These are phyloP conservation scores for Jamesozyma piceae DNA, from an alignment of 805 yeast species.

Conservation along the genomic window DNA sequence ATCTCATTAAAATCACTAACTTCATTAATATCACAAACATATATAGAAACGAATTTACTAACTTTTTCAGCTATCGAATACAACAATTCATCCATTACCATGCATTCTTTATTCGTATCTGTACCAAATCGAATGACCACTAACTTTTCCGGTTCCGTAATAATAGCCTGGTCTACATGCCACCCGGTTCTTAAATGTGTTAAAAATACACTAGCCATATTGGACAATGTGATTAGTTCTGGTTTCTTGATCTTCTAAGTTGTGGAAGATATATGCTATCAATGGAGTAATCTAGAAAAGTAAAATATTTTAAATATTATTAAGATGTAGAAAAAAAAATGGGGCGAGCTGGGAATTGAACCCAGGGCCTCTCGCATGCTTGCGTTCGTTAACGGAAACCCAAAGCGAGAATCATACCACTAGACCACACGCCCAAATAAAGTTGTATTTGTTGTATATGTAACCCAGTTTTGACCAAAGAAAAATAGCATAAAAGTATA, in stretches of 20 bases:
- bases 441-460: no score
- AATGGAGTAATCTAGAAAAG: no score
- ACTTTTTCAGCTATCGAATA: slow-evolving; percentile 74
- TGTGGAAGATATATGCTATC: no score
- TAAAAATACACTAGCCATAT: slow-evolving; percentile 72
- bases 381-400: slow-evolving; percentile 10
- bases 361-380: slow-evolving; percentile 50
- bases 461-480: no score
- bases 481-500: no score
- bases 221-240: no score
- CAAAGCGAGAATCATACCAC: slow-evolving; percentile 35
- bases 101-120: slow-evolving; percentile 66
- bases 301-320: no score
- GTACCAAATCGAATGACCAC: slow-evolving; percentile 86
- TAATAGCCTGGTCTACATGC: slow-evolving; percentile 97
- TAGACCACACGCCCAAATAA: slow-evolving; percentile 32
- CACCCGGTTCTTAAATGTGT: slow-evolving; percentile 80
- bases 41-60: slow-evolving; percentile 78
- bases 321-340: slow-evolving; percentile 6
- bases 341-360: slow-evolving; percentile 46
- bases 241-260: no score
- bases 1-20: slow-evolving; percentile 79
- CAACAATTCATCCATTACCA: slow-evolving; percentile 79
- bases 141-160: slow-evolving; percentile 82
- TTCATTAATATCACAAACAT: slow-evolving; percentile 77